Base-by-base conservation (phyloP, 208 protist species). In the Phytomonas sp. region DNA sequence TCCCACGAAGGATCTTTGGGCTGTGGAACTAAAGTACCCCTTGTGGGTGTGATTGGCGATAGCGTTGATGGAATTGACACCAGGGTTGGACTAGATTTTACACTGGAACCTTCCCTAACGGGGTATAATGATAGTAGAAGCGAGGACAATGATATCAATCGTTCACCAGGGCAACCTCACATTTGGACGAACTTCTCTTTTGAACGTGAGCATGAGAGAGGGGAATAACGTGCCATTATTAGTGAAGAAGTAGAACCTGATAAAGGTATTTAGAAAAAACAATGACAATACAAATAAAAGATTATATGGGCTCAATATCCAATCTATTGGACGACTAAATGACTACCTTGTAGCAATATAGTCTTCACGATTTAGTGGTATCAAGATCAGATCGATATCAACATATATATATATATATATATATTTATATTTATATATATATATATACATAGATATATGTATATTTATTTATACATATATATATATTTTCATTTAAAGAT, bases 361-460 rank as follows among this genome's bases (percentile, higher is more conserved):
- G 40, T 6, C 13, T 51, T 51, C 13, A 3, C 1, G 40, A 15
- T 3, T 51, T 51, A 51, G 40, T 68, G 30, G 62, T 7, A 68
- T 23, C 3, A 63, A 59, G 6, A 32, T 56, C 30, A n/a, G n/a
- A n/a, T n/a, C n/a, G n/a, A n/a, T n/a, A n/a, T n/a, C n/a, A 56
- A 68, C 15, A 68, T 17, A 59, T 26, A 11, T 34, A 79, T 74
- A 68, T 67, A 70, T 67, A 73, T 65, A 76, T 70, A 65, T 74
- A 37, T 20, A 66, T 20, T 56, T 20, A 68, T 56, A 20, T 23
- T 26, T 56, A n/a, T 68, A 9, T 64, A n/a, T n/a, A n/a, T 29
- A n/a, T n/a, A n/a, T n/a, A n/a, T n/a, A n/a, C n/a, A n/a, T n/a
- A n/a, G n/a, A n/a, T n/a, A n/a, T n/a, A n/a, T n/a, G n/a, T n/a